Evolutionary conservation across 768 basidiomycete genomes (phyloP).

Genomic region (Russula earlei): DNA sequence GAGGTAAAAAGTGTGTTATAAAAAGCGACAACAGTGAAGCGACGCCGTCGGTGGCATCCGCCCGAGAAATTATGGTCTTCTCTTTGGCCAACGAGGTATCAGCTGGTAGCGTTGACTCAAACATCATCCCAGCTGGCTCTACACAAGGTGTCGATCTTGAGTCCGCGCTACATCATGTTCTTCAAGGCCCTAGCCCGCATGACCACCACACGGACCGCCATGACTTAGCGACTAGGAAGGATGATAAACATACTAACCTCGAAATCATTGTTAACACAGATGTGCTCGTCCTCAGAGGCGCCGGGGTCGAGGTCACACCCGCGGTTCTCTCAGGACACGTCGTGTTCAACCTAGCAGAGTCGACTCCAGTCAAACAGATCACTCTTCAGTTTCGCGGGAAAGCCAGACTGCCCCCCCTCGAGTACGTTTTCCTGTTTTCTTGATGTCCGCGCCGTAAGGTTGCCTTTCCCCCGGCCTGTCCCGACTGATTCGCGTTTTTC

Average conservation of each 20-base stretch:
- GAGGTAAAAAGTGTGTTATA: neutral
- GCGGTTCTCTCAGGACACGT: conserved; percentile 74
- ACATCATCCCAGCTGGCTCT: too few relatives aligned
- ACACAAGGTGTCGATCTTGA: conserved; percentile 7
- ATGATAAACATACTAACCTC: conserved; percentile 41
- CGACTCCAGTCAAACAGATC: conserved; percentile 77
- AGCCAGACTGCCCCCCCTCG: conserved; percentile 53
- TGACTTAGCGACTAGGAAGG: conserved; percentile 29
- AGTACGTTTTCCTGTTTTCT: conserved; percentile 35
- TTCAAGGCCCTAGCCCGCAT: neutral
- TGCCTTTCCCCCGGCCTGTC: neutral
- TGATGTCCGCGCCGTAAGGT: neutral
- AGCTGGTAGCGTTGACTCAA: too few relatives aligned
- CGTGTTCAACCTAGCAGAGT: conserved; percentile 67
- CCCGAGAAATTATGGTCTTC: neutral
- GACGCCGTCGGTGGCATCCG: too few relatives aligned
- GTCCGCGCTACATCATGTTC: conserved; percentile 11
- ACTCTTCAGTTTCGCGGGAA: conserved; percentile 81
- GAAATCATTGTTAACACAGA: conserved; percentile 72
- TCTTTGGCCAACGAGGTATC: neutral
- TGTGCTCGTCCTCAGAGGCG: conserved; percentile 62
- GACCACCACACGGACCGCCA: neutral
- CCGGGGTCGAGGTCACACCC: conserved; percentile 77
- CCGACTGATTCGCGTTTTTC: conserved; percentile 1
- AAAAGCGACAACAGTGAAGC: neutral